Conservation (phyloP, 2,329 filamentous ascomycete species). For the Calcarisporium arbuscula region DNA sequence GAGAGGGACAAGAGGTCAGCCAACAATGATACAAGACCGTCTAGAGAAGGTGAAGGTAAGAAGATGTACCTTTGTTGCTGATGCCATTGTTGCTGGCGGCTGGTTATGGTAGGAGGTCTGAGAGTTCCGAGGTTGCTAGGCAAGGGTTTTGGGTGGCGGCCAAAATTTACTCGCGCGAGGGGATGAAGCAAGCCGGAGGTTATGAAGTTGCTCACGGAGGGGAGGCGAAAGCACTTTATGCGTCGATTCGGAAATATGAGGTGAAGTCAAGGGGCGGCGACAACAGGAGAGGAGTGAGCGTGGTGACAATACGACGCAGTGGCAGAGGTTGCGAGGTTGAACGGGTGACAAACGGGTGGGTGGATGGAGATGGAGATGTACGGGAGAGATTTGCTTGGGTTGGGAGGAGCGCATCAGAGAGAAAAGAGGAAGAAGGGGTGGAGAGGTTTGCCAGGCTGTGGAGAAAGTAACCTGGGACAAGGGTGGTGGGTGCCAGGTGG, state of each 20-base stretch:
- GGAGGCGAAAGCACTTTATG: constrained; percentile 5
- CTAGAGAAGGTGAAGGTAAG: not conserved
- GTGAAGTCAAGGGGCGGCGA: not conserved
- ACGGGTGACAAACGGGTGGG: not conserved
- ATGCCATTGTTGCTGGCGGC: constrained; percentile 22
- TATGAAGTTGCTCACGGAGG: constrained; percentile 3
- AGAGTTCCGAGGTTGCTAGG: no score
- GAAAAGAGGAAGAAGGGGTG: constrained; percentile 5
- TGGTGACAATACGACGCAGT: constrained; percentile 2
- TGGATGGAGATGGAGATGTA: constrained; percentile 1
- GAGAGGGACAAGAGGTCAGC: constrained; percentile 8
- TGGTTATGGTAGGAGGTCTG: constrained; percentile 3
- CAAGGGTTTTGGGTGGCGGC: no score
- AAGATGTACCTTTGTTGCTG: constrained; percentile 27
- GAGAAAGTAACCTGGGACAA: no score
- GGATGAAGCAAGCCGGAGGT: not conserved
- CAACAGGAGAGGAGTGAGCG: not conserved
- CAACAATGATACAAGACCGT: not conserved
- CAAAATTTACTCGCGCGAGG: constrained; percentile 13
- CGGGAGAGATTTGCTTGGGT: constrained; percentile 1
- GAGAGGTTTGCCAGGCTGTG: constrained; percentile 8
- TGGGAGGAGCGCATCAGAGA: constrained; percentile 4
- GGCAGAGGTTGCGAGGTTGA: constrained; percentile 5
- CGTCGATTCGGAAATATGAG: no score
- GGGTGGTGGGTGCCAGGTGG: constrained; percentile 1